Base-by-base conservation (phyloP, 164 flowering plant species). In the Sedum album region DNA sequence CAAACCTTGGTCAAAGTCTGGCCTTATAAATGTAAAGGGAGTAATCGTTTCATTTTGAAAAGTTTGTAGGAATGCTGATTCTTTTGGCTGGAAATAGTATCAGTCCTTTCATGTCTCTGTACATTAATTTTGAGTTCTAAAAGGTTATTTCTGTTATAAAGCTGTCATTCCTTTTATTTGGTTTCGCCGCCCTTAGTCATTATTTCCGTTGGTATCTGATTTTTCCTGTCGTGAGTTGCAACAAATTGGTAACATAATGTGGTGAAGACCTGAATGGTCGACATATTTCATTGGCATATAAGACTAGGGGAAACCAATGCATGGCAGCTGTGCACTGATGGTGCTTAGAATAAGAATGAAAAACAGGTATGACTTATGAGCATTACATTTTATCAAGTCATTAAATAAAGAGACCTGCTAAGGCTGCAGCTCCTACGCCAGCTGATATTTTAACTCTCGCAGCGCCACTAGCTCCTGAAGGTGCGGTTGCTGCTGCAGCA, bases 61-160 rank as follows among this genome's bases (percentile, higher is more conserved):
- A n/a, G n/a, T n/a, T n/a, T 39, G 42, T 28, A 30, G 62, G 62
- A 57, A 57, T 57, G 33, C 26, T 57, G 62, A 57, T 57, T 57
- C 17, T 57, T 57, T 28, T 3, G 4, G 33, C 18, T 30, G 62
- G 31, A 57, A 57, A 28, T 31, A 11, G 2, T 57, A 28, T 26
- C 31, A 28, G 5, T 57, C 33, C 31, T 4, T 18, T 11, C 33
- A 28, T 57, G 31, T 57, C 18, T 57, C 18, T 57, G 62, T 28
- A 57, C 62, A 26, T 57, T n/a, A n/a, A n/a, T n/a, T 57, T 20
- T 33, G 0, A 26, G 5, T 57, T 57, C 17, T 11, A 26, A 26
- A 28, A 51, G 7, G 5, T 3, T 3, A 57, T 11, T 4, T 57
- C 26, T 57, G 28, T 33, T 20, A 28, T 57, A 26, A 57, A 28